Percentiles rank a stretch among this genome's conserved stretches.
Conservation (phyloP, 768 basidiomycete genomes). For the Suillus decipiens region DNA sequence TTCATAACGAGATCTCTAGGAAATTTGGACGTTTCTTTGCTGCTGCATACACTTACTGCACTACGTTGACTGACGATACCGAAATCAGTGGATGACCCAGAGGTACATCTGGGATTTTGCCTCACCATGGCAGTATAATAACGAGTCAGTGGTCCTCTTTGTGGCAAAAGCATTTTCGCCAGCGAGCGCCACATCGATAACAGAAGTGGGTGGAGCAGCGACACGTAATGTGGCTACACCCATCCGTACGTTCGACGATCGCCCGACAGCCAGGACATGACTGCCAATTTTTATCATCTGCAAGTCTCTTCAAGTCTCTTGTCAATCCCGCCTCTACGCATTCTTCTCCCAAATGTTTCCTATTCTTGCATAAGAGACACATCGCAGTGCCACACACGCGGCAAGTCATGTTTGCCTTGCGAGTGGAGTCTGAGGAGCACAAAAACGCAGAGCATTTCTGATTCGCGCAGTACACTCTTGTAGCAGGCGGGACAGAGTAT, state of each 20-base stretch:
- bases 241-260: slow-evolving; percentile 53
- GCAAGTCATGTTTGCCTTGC: slow-evolving; percentile 35
- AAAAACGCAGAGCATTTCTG: slow-evolving; percentile 55
- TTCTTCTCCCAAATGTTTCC: slow-evolving; percentile 38
- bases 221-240: slow-evolving; percentile 64
- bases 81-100: neutral
- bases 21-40: neutral
- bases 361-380: slow-evolving; percentile 52
- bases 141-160: neutral
- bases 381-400: slow-evolving; percentile 39
- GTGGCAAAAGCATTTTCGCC: slow-evolving; percentile 14
- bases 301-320: slow-evolving; percentile 48
- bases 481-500: slow-evolving; percentile 40
- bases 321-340: slow-evolving; percentile 47
- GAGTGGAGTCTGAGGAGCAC: slow-evolving; percentile 29
- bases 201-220: slow-evolving; percentile 38
- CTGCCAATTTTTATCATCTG: slow-evolving; percentile 51
- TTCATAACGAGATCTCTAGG: slow-evolving; percentile 2
- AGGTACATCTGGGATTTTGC: neutral
- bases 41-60: neutral
- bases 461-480: slow-evolving; percentile 52
- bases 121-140: neutral
- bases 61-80: neutral
- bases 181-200: slow-evolving; percentile 22
- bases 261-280: slow-evolving; percentile 59